Base-by-base conservation (phyloP, 768 basidiomycete species). In the Tricholoma furcatifolium region DNA sequence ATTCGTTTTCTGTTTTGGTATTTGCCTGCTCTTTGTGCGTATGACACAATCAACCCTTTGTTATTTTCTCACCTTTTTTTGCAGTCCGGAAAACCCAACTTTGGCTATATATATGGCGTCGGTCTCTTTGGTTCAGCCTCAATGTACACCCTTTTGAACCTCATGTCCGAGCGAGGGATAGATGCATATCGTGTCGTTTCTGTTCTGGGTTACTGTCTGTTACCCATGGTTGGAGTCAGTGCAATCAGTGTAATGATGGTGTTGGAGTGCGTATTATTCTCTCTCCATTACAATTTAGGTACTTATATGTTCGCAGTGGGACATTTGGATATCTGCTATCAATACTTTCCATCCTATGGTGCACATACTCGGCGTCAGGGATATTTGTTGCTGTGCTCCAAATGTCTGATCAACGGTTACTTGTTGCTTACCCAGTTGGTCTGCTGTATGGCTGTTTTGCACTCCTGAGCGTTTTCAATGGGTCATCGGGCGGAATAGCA, bases 31-130 rank as follows among this genome's bases (percentile, higher is more conserved):
- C 45, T 82, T 98, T 56, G 97, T 98, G 52, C 64, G 93, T 83
- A 20, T 35, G 42, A 14, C 43, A 36, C 21, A 31, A 45, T 23
- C 21, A 23, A 10, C 1, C n/a, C 7, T 8, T 15, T 23, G 4
- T 40, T 20, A 15, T 30, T n/a, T 46, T 42, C 44, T 55, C 15
- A 51, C 53, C 27, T 50, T 48, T 30, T 50, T 48, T 30, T 35
- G 27, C 59, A 99, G 97, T 97, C 96, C 6, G 97, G 97, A 53
- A 98, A 97, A 75, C 91, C 92, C 4, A 97, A 98, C 67, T 99
- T 99, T 70, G 93, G 91, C 44, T 98, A 98, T 69, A 98, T 98
- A 54, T 99, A 99, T 67, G 97, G 96, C 34, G 91, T 99, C 57
- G 96, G 90, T 48, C 81, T 98, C n/a, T 82, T 98, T 61, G 97